Conservation (phyloP, 2,329 filamentous ascomycete genomes). For the Alternaria dauci region DNA sequence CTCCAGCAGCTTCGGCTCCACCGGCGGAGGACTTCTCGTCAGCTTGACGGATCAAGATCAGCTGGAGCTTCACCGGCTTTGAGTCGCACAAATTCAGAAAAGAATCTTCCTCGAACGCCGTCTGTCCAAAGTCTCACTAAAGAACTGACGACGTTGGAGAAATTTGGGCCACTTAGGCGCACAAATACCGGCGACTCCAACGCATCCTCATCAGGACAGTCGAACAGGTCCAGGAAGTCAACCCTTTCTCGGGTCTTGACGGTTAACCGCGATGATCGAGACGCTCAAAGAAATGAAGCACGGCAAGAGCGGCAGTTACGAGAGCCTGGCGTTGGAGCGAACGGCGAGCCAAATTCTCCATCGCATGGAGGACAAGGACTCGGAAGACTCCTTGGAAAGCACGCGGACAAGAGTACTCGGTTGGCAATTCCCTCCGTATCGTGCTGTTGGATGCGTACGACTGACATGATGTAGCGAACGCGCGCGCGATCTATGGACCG, state of each 20-base stretch:
- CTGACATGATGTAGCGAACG: constrained; percentile 38
- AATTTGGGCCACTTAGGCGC: constrained; percentile 18
- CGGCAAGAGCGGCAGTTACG: constrained; percentile 41
- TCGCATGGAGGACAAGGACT: constrained; percentile 46
- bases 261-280: constrained; percentile 41
- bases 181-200: constrained; percentile 16
- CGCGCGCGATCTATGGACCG: constrained; percentile 47
- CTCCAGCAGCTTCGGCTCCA: constrained; percentile 16
- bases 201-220: constrained; percentile 15
- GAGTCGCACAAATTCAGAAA: constrained; percentile 23
- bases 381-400: constrained; percentile 46
- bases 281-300: constrained; percentile 47
- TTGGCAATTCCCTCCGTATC: constrained; percentile 14
- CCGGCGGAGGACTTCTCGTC: constrained; percentile 16
- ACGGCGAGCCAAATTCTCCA: constrained; percentile 45
- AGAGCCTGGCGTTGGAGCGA: constrained; percentile 39
- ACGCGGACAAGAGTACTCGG: constrained; percentile 45
- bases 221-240: constrained; percentile 14
- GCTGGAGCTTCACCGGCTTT: constrained; percentile 20
- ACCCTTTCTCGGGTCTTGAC: constrained; percentile 19
- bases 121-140: constrained; percentile 7
- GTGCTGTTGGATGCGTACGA: neutral
- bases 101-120: constrained; percentile 6
- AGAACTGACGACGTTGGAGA: constrained; percentile 4
- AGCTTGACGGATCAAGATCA: constrained; percentile 36